These are phyloP conservation scores for Boletus rex-veris DNA, from an alignment of 768 basidiomycete species.

Conservation along the genomic window DNA sequence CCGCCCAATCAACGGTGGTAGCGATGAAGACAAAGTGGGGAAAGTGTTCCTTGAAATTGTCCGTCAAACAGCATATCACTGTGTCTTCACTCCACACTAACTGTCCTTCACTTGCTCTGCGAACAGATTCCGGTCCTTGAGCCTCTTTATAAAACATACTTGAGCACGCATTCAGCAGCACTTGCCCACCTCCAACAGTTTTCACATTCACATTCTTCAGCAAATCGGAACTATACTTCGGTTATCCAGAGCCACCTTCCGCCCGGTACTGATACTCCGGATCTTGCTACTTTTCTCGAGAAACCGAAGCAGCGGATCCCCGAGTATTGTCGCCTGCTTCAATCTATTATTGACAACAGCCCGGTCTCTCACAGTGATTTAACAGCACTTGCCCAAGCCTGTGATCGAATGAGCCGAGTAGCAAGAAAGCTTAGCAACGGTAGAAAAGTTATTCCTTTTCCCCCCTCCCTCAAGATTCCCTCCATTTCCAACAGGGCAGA, in stretches of 20 bases:
- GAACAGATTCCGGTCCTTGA: slow-evolving; percentile 61
- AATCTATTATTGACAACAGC: slow-evolving; percentile 65
- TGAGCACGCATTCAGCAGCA: slow-evolving; percentile 67
- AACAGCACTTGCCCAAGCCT: slow-evolving; percentile 5
- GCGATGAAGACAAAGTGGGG: slow-evolving; percentile 63
- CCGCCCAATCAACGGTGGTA: slow-evolving; percentile 43
- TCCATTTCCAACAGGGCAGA: background rate
- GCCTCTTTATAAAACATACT: slow-evolving; percentile 67
- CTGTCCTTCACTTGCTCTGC: background rate
- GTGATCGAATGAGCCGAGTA: slow-evolving; percentile 54
- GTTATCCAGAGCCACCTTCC: slow-evolving; percentile 46
- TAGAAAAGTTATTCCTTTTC: background rate
- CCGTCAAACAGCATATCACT: slow-evolving; percentile 26
- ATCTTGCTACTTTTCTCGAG: slow-evolving; percentile 85
- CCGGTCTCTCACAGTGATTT: slow-evolving; percentile 60
- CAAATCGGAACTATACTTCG: slow-evolving; percentile 55
- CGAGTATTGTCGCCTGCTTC: slow-evolving; percentile 82
- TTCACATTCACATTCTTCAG: slow-evolving; percentile 30
- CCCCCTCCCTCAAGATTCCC: background rate
- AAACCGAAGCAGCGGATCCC: slow-evolving; percentile 94
- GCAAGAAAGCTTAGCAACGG: slow-evolving; percentile 70
- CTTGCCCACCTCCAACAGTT: slow-evolving; percentile 54
- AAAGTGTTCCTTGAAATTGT: slow-evolving; percentile 63
- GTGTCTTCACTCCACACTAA: background rate
- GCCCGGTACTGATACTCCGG: slow-evolving; percentile 75